A percentile compares a stretch with the other conserved stretches of the same genome.
phyloP scores from a whole-genome alignment of 108 stramenopile species.

The Schizochytrium sp. region DNA sequence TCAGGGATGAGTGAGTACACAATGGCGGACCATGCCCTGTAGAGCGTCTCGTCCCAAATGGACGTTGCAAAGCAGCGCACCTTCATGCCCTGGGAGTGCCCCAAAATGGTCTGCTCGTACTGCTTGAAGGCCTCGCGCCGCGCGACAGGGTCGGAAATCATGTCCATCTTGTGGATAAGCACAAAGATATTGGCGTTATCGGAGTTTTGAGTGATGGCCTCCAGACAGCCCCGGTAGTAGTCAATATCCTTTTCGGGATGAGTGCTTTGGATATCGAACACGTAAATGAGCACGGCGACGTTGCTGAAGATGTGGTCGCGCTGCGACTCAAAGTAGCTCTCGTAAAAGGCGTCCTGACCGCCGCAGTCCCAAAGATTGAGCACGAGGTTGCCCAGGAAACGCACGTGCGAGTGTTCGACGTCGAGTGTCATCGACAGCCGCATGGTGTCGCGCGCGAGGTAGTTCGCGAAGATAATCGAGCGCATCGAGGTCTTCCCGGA shows the following conservation, averaged over 20 bases:
- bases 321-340: slow-evolving; percentile 90
- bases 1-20: slow-evolving; percentile 96
- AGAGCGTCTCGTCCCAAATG: slow-evolving; percentile 99
- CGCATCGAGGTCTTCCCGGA: slow-evolving; percentile 90
- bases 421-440: slow-evolving; percentile 86
- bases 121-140: slow-evolving; percentile 74
- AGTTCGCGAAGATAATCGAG: slow-evolving; percentile 98
- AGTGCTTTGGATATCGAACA: slow-evolving; percentile 89
- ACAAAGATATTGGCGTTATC: slow-evolving; percentile 85
- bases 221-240: slow-evolving; percentile 41
- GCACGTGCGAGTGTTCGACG: slow-evolving; percentile 93
- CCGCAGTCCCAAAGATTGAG: slow-evolving; percentile 99
- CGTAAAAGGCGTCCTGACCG: slow-evolving; percentile 90
- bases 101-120: slow-evolving; percentile 62
- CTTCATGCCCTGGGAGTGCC: slow-evolving; percentile 38
- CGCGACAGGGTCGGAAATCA: slow-evolving; percentile 70
- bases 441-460: slow-evolving; percentile 88
- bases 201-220: slow-evolving; percentile 18
- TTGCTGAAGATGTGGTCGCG: slow-evolving; percentile 91
- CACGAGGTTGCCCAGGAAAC: slow-evolving; percentile 92
- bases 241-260: slow-evolving; percentile 57
- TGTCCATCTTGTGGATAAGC: slow-evolving; percentile 98
- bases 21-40: slow-evolving; percentile 81
- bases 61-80: slow-evolving; percentile 81
- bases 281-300: slow-evolving; percentile 95